Conservation (phyloP, 345 rosid genomes). For the Euphorbia pulcherrima region DNA sequence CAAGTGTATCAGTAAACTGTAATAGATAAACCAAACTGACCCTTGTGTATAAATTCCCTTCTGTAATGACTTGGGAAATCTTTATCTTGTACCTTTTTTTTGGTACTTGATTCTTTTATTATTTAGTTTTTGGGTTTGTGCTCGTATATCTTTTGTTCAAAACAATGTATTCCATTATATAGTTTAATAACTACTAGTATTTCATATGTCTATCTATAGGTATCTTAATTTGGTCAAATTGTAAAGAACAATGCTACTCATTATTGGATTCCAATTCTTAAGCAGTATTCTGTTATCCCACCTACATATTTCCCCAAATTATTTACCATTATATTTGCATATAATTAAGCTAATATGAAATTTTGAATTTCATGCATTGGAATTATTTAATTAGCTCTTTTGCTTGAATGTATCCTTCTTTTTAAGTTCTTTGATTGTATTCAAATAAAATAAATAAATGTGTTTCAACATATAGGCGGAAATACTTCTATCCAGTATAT, state of each 20-base stretch:
- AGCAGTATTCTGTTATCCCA: not conserved
- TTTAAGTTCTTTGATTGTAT: too few relatives aligned
- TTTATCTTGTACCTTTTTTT: not conserved
- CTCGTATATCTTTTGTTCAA: not conserved
- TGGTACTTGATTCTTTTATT: not conserved
- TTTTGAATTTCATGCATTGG: not conserved
- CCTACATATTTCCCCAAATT: not conserved
- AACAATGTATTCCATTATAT: not conserved
- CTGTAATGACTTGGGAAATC: conserved; percentile 4
- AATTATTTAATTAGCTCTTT: too few relatives aligned
- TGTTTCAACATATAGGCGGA: too few relatives aligned
- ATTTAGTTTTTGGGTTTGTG: not conserved
- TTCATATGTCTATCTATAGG: not conserved
- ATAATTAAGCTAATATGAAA: not conserved
- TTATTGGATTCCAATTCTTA: not conserved
- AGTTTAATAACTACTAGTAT: not conserved
- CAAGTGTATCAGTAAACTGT: too few relatives aligned
- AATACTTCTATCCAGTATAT: too few relatives aligned
- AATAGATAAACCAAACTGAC: too few relatives aligned
- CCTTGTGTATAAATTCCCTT: too few relatives aligned
- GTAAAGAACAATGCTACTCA: not conserved
- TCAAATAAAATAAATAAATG: too few relatives aligned
- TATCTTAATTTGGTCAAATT: not conserved
- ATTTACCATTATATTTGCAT: not conserved
- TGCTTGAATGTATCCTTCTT: too few relatives aligned